Conservation (phyloP, 2,329 filamentous ascomycete species). For the Alternaria rosae region DNA sequence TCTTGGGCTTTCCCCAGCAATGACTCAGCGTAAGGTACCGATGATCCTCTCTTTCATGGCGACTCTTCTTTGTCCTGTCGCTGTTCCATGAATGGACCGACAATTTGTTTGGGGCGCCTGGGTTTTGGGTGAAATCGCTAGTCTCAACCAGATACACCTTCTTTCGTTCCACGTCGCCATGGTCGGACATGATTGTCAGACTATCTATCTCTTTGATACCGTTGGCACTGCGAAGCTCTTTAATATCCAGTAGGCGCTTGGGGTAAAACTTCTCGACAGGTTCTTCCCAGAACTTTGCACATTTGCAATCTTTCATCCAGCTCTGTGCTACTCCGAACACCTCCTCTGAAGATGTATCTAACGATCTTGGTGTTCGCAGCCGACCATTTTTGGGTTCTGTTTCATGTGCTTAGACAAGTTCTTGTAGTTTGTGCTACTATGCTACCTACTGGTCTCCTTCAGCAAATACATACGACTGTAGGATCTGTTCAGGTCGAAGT, state of each 20-base stretch:
- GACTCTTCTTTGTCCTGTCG: not conserved
- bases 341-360: not conserved
- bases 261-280: too few relatives aligned
- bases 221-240: too few relatives aligned
- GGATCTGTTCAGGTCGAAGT: too few relatives aligned
- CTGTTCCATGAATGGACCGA: not conserved
- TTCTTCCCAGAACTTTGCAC: too few relatives aligned
- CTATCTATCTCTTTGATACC: too few relatives aligned
- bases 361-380: not conserved
- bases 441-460: too few relatives aligned
- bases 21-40: constrained; percentile 22
- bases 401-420: not conserved
- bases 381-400: not conserved
- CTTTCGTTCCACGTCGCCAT: not conserved
- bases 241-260: too few relatives aligned
- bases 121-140: not conserved
- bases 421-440: too few relatives aligned
- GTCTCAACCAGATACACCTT: constrained; percentile 8
- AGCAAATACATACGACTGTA: too few relatives aligned
- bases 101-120: not conserved
- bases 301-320: constrained; percentile 22
- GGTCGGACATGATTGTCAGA: too few relatives aligned
- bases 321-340: constrained; percentile 8
- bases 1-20: constrained; percentile 16
- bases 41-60: not conserved